Conservation (phyloP, 2,329 filamentous ascomycete genomes). For the Stagonosporopsis rhizophila region DNA sequence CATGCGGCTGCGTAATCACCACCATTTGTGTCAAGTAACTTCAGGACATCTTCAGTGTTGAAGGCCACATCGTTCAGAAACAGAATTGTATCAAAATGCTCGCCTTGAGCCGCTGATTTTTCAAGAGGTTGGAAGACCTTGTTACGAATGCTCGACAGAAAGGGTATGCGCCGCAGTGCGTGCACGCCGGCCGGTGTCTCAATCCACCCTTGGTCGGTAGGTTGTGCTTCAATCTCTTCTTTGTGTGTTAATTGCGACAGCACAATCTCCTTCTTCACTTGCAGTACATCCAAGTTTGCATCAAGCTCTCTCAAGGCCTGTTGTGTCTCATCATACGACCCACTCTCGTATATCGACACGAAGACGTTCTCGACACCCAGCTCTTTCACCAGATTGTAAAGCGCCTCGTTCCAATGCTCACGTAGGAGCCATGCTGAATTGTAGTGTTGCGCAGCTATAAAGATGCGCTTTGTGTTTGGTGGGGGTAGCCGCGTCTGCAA, state of each 20-base stretch:
- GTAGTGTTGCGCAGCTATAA: slow-evolving; percentile 74
- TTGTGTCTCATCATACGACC: slow-evolving; percentile 74
- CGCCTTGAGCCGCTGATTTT: slow-evolving; percentile 58
- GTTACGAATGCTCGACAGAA: slow-evolving; percentile 70
- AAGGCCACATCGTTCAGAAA: slow-evolving; percentile 72
- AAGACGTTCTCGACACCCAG: slow-evolving; percentile 71
- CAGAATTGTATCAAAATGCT: slow-evolving; percentile 64
- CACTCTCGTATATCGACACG: slow-evolving; percentile 72
- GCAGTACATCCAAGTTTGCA: slow-evolving; percentile 57
- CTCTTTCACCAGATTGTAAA: slow-evolving; percentile 63
- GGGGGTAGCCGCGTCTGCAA: slow-evolving; percentile 21
- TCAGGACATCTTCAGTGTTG: slow-evolving; percentile 62
- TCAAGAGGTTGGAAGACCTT: slow-evolving; percentile 66
- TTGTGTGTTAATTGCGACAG: slow-evolving; percentile 62
- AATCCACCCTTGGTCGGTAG: slow-evolving; percentile 64
- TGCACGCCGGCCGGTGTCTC: slow-evolving; percentile 56
- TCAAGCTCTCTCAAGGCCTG: slow-evolving; percentile 66
- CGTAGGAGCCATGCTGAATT: slow-evolving; percentile 68
- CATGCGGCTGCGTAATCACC: slow-evolving; percentile 69
- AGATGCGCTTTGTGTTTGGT: slow-evolving; percentile 55
- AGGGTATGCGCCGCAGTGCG: slow-evolving; percentile 73
- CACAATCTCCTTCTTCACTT: slow-evolving; percentile 63
- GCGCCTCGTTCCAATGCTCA: slow-evolving; percentile 67
- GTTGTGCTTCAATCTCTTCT: slow-evolving; percentile 44
- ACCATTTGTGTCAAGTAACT: slow-evolving; percentile 63